Base-by-base conservation (phyloP, 176 grass and related monocot species). In the Avena eriantha region DNA sequence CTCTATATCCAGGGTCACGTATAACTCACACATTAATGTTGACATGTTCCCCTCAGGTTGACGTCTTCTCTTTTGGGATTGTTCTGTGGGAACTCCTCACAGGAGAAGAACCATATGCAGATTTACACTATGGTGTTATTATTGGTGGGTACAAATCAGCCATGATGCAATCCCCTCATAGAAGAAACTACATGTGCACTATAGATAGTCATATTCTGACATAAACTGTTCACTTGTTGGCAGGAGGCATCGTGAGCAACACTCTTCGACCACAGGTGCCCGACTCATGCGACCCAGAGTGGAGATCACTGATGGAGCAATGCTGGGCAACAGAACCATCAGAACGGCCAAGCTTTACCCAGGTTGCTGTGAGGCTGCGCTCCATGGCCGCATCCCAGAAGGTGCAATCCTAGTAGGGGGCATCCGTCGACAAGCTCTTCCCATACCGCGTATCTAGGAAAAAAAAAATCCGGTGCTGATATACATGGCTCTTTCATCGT, bases 11-110 rank as follows among this genome's bases (percentile, higher is more conserved):
- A 14, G 79, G 10, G 80, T 85, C 31, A 68, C 3, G 26, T 72
- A 24, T 15, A 68, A 55, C 82, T 91, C 51, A 78, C 56, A 73
- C 3, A 31, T 57, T 67, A 85, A 78, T 82, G 66, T 61, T 46
- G 36, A 16, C n/a, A 57, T 77, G 63, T 23, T 82, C 31, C 59
- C 55, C 60, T 82, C 88, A 99, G 97, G 92, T 99, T 76, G 97
- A 99, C 66, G 92, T 97, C 9, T 99, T 96, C 87, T 99, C 97
- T 17, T 99, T 99, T 93, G 97, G 97, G 34, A 94, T 99, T 81
- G 97, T 99, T 61, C 82, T 99, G 66, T 99, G 97, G 97, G 97
- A 99, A 78, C 94, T 99, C 43, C 77, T 99, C 14, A 96, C 97
- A 31, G 97, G 97, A 80, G 97, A 99, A 54, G 94, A 96, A 51